Conservation (phyloP, 345 rosid species). For the Hevea brasiliensis region DNA sequence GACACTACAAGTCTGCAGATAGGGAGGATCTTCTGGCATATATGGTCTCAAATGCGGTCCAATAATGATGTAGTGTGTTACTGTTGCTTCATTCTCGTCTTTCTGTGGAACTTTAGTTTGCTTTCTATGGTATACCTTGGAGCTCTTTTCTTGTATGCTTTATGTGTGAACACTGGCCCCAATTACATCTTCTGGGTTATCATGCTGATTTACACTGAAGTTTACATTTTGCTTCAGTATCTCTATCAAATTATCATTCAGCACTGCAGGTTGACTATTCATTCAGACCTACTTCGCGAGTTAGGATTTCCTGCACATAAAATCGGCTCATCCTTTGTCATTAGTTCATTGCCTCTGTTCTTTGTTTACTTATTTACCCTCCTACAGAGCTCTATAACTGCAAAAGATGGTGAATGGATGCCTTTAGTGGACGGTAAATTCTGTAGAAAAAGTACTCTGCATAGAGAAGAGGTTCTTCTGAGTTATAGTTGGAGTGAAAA, state of each 20-base stretch:
- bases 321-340: conserved; percentile 39
- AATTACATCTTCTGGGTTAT: conserved; percentile 42
- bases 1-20: conserved; percentile 28
- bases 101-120: conserved; percentile 48
- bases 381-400: conserved; percentile 37
- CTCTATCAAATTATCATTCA: conserved; percentile 47
- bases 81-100: conserved; percentile 43
- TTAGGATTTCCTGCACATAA: conserved; percentile 44
- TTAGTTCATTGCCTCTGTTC: conserved; percentile 41
- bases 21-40: conserved; percentile 32
- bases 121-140: conserved; percentile 45
- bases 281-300: conserved; percentile 29
- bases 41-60: conserved; percentile 44
- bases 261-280: conserved; percentile 32
- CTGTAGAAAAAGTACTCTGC: too few relatives aligned
- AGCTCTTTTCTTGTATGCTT: conserved; percentile 42
- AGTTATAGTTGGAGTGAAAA: too few relatives aligned
- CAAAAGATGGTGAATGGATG: conserved; percentile 33
- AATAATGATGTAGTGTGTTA: conserved; percentile 48
- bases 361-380: conserved; percentile 45
- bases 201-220: conserved; percentile 44
- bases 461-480: conserved; percentile 1
- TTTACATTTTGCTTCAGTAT: conserved; percentile 39
- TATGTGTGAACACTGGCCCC: conserved; percentile 42
- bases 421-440: neutral